Conservation (phyloP, 1,284 basidiomycete genomes). For the Cryptococcus sp. region DNA sequence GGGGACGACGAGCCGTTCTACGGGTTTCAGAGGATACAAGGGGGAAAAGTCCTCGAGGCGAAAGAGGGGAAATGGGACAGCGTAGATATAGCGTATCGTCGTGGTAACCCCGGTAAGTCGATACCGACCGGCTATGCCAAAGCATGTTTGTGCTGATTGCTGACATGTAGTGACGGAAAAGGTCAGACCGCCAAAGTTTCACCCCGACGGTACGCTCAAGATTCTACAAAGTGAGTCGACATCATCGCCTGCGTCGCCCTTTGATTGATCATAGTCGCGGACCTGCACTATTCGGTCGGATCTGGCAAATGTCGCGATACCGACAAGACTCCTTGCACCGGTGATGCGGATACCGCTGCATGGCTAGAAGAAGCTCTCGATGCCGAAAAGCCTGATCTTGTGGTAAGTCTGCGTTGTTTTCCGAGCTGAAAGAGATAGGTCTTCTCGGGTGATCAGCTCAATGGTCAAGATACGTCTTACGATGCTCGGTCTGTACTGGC, state of each 20-base stretch:
- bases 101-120: slow-evolving; percentile 35
- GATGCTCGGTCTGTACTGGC: slow-evolving; percentile 77
- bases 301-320: slow-evolving; percentile 67
- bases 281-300: slow-evolving; percentile 77
- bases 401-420: slow-evolving; percentile 52
- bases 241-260: neutral
- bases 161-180: slow-evolving; percentile 55
- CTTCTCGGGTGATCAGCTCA: slow-evolving; percentile 73
- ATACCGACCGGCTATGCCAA: neutral
- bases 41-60: slow-evolving; percentile 51
- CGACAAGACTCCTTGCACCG: slow-evolving; percentile 48
- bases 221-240: slow-evolving; percentile 60
- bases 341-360: slow-evolving; percentile 67
- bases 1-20: slow-evolving; percentile 75
- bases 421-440: slow-evolving; percentile 15
- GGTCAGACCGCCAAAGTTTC: slow-evolving; percentile 70
- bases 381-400: slow-evolving; percentile 77
- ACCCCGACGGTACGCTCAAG: slow-evolving; percentile 73
- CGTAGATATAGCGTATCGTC: slow-evolving; percentile 36
- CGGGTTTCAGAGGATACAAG: slow-evolving; percentile 68
- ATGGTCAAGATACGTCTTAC: slow-evolving; percentile 82
- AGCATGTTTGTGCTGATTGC: neutral
- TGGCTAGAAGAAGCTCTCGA: slow-evolving; percentile 69
- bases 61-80: slow-evolving; percentile 35
- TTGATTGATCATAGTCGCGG: slow-evolving; percentile 55